These are phyloP conservation scores for Talaromyces sp. DNA, from an alignment of 2,329 filamentous ascomycete species.

Conservation along the genomic window DNA sequence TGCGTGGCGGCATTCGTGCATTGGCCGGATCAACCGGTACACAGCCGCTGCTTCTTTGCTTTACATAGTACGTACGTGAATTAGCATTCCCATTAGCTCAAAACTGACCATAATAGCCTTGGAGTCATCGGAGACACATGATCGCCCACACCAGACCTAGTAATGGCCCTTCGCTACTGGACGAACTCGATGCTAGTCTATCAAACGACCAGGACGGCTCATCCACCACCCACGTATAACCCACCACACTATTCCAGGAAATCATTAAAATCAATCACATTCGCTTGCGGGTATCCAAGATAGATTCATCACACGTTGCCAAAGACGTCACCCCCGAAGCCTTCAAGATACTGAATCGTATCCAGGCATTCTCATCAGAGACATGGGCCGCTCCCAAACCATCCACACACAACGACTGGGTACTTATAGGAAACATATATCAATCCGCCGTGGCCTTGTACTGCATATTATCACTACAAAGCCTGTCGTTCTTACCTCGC, in stretches of 20 bases:
- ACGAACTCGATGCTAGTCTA: conserved; percentile 29
- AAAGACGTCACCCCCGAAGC: conserved; percentile 23
- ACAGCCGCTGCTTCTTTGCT: conserved; percentile 29
- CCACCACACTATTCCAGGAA: background rate
- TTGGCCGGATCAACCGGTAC: conserved; percentile 24
- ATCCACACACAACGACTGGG: conserved; percentile 27
- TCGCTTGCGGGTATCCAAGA: conserved; percentile 26
- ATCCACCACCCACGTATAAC: conserved; percentile 22
- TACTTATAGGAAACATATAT: conserved; percentile 32
- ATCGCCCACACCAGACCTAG: conserved; percentile 35
- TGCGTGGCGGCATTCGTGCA: conserved; percentile 35
- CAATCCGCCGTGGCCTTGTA: conserved; percentile 37
- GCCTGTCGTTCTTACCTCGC: conserved; percentile 31
- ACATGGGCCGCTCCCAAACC: conserved; percentile 30
- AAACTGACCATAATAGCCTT: conserved; percentile 27
- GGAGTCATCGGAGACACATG: conserved; percentile 40
- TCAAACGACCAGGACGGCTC: conserved; percentile 22
- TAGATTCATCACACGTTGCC: background rate
- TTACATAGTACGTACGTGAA: conserved; percentile 31
- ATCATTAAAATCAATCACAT: conserved; percentile 22
- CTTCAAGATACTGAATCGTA: conserved; percentile 27
- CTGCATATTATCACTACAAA: conserved; percentile 40
- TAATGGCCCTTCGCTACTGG: conserved; percentile 27
- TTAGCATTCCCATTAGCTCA: background rate
- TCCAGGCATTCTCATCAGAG: conserved; percentile 32